Conservation (phyloP, 805 yeast species). For the Zygosaccharomyces pseudorouxii region DNA sequence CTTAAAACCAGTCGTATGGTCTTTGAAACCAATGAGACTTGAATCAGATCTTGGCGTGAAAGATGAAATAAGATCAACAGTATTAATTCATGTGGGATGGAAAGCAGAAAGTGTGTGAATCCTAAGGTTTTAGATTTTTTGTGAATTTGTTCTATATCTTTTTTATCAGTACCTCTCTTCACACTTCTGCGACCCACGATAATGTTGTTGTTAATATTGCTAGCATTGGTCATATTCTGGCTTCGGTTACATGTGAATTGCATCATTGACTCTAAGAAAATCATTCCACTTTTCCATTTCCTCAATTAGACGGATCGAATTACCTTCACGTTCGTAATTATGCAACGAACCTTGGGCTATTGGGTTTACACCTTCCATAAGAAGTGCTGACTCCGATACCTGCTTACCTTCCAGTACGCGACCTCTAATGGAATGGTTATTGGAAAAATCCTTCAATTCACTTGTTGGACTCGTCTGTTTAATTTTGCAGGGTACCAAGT, state of each 20-base stretch:
- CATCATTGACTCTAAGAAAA: constrained; percentile 19
- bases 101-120: constrained; percentile 8
- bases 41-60: constrained; percentile 16
- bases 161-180: neutral
- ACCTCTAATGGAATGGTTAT: constrained; percentile 4
- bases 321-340: constrained; percentile 41
- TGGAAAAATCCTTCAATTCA: constrained; percentile 13
- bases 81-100: constrained; percentile 18
- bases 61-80: constrained; percentile 7
- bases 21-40: constrained; percentile 11
- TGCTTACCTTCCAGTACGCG: constrained; percentile 1
- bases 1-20: constrained; percentile 11
- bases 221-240: neutral
- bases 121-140: neutral
- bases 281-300: constrained; percentile 32
- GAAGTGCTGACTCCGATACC: constrained; percentile 3
- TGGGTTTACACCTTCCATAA: constrained; percentile 4
- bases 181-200: neutral
- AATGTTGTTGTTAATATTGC: neutral
- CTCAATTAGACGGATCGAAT: constrained; percentile 21
- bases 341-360: constrained; percentile 9
- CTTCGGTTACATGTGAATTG: constrained; percentile 14
- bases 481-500: constrained; percentile 24
- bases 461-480: constrained; percentile 17
- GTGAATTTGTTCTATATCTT: neutral